Evolutionary conservation across 2,329 filamentous ascomycete species (phyloP), one percentile per base, ranked within the genome.

Genomic region (Ceratocystis huliohia): DNA sequence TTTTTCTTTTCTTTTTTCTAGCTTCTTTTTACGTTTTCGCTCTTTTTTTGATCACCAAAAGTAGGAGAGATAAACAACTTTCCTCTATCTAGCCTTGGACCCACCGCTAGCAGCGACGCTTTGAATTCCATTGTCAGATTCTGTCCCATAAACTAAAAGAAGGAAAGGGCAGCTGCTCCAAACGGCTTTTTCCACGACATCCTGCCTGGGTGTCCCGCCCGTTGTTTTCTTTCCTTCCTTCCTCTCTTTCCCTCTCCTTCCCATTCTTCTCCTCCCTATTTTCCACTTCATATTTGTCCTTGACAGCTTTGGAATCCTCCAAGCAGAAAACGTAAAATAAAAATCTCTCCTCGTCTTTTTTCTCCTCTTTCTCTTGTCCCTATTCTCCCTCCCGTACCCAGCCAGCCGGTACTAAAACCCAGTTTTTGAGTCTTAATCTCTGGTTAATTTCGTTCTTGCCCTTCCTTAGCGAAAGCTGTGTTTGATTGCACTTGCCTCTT

Each of bases 281-380:
- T 25, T 25, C 48, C 56, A 30, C 45, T 63, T 59, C 20, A 44
- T 44, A 45, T 56, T 63, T 66, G 30, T 62, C 20, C 25, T 66
- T 53, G 61, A 15, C 13, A 59, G 56, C 56, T 59, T 50, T n/a
- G 56, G 33, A 59, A 59, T 59, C 28, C 56, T 37, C 28, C 56
- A 1, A 13, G 50, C 20, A 56, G 50, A 53, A 53, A 53, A 53
- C 22, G 22, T 50, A 57, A 59, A 59, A 56, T 13, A 20, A 56
- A 56, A 56, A 22, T 25, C 13, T 25, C 56, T 45, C 53, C 20
- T 65, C 25, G 25, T 61, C 15, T 28, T 61, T 65, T 37, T 33
- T n/a, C 10, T 33, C 10, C 25, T 53, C 45, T 15, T 13, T 37
- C 28, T 15, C 45, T 25, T 53, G 45, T 50, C 28, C 53, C 22